Percentiles rank a stretch among this genome's conserved stretches.
Conservation (phyloP, 129 eudicot species). For the Cynara cardunculus region DNA sequence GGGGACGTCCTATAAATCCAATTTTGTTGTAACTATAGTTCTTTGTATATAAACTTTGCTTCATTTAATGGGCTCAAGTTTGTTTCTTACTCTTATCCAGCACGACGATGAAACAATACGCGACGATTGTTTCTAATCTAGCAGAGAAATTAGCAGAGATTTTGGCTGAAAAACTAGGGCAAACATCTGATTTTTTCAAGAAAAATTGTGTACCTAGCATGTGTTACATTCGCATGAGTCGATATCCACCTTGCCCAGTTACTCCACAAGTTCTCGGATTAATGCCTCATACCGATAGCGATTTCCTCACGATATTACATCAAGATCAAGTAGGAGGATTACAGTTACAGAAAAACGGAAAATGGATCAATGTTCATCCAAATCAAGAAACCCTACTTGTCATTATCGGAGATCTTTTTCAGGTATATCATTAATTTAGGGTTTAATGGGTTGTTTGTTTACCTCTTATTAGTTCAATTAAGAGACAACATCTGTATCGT, state of each 20-base stretch:
- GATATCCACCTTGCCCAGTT: conserved; percentile 75
- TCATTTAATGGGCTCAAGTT: neutral
- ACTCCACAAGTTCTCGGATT: conserved; percentile 51
- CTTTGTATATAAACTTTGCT: neutral
- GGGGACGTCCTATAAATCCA: too few relatives aligned
- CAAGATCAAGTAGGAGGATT: conserved; percentile 89
- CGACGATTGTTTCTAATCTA: conserved; percentile 37
- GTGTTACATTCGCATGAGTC: conserved; percentile 70
- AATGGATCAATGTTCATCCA: conserved; percentile 78
- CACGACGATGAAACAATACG: conserved; percentile 56
- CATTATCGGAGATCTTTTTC: conserved; percentile 83
- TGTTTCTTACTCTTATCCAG: conserved; percentile 20
- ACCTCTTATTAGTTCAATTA: too few relatives aligned
- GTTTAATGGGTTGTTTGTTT: too few relatives aligned
- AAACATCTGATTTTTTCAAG: conserved; percentile 31
- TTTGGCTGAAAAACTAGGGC: conserved; percentile 58
- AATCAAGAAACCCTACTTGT: conserved; percentile 60
- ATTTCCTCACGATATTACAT: conserved; percentile 72
- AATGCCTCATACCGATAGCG: conserved; percentile 87
- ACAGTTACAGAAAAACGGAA: conserved; percentile 70
- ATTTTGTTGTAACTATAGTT: neutral
- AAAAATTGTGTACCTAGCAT: conserved; percentile 56
- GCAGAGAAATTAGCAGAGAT: conserved; percentile 65
- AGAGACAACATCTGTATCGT: too few relatives aligned
- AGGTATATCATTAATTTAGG: conserved; percentile 36